Evolutionary conservation across 1,284 basidiomycete genomes (phyloP).

Genomic region (Trametes sp.): DNA sequence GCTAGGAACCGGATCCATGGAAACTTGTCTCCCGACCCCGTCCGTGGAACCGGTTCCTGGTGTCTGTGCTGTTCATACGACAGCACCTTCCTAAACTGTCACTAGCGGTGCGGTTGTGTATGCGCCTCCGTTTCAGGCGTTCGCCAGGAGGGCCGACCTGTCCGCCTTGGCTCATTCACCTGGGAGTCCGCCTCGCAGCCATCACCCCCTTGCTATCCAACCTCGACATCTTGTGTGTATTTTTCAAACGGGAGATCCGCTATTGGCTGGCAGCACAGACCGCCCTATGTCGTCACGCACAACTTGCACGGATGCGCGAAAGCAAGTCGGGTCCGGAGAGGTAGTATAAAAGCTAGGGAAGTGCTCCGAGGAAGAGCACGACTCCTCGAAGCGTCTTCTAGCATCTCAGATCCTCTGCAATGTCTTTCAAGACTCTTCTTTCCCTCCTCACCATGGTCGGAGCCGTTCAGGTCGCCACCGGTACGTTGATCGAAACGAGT

Average conservation of each 20-base stretch:
- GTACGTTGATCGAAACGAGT: neutral
- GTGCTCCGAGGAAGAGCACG: constrained; percentile 8
- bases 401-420: constrained; percentile 12
- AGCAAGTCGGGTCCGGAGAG: neutral
- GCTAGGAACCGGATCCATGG: constrained; percentile 13
- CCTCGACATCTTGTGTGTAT: neutral
- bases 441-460: constrained; percentile 21
- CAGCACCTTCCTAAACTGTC: neutral
- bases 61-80: neutral
- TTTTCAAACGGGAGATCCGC: neutral
- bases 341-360: constrained; percentile 18
- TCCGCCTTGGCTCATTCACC: constrained; percentile 4
- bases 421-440: constrained; percentile 24
- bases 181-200: constrained; percentile 9
- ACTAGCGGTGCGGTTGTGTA: neutral
- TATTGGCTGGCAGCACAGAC: constrained; percentile 2
- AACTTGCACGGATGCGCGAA: neutral
- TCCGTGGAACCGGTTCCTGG: constrained; percentile 24
- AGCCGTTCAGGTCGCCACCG: constrained; percentile 23
- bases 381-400: constrained; percentile 13
- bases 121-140: neutral
- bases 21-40: neutral
- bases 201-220: constrained; percentile 1
- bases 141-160: neutral
- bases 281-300: neutral